Evolutionary conservation across 1,284 basidiomycete genomes (phyloP).

Genomic region (Moesziomyces antarcticus): DNA sequence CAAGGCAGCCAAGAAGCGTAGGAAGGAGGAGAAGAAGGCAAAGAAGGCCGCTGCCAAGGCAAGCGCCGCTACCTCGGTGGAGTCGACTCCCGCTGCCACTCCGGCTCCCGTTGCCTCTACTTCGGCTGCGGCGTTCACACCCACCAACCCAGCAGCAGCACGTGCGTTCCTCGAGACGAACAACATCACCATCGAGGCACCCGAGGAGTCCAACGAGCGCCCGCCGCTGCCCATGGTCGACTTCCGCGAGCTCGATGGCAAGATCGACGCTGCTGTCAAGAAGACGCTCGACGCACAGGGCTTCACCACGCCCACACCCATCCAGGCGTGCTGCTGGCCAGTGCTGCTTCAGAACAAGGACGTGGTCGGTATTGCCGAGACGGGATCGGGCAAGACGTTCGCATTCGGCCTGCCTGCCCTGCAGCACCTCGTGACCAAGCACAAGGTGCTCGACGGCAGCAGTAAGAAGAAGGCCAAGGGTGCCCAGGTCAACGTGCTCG

Average conservation of each 20-base stretch:
- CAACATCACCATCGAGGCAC: constrained; percentile 66
- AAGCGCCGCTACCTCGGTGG: constrained; percentile 23
- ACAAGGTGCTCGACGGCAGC: constrained; percentile 47
- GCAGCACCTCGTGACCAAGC: constrained; percentile 74
- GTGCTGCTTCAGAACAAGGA: constrained; percentile 83
- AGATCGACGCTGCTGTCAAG: constrained; percentile 74
- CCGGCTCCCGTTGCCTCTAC: constrained; percentile 43
- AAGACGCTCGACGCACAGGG: constrained; percentile 73
- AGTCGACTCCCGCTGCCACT: constrained; percentile 42
- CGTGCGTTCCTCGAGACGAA: constrained; percentile 60
- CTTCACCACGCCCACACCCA: constrained; percentile 91
- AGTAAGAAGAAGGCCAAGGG: constrained; percentile 56
- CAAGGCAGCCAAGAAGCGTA: constrained; percentile 68
- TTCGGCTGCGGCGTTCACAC: constrained; percentile 62
- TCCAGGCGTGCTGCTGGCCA: constrained; percentile 96
- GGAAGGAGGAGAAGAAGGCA: constrained; percentile 59
- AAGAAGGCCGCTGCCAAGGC: constrained; percentile 48
- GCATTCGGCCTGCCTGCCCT: constrained; percentile 94
- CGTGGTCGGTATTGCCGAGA: constrained; percentile 97
- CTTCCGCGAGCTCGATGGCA: constrained; percentile 78
- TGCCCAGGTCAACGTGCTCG: constrained; percentile 78
- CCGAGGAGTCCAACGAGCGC: constrained; percentile 69
- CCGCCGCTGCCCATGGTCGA: constrained; percentile 74
- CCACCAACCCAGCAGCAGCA: constrained; percentile 53
- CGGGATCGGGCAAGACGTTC: constrained; percentile 89